Evolutionary conservation across 805 yeast genomes (phyloP), one percentile per base, ranked within the genome.

Genomic region (Tetrapisispora namnaoensis): DNA sequence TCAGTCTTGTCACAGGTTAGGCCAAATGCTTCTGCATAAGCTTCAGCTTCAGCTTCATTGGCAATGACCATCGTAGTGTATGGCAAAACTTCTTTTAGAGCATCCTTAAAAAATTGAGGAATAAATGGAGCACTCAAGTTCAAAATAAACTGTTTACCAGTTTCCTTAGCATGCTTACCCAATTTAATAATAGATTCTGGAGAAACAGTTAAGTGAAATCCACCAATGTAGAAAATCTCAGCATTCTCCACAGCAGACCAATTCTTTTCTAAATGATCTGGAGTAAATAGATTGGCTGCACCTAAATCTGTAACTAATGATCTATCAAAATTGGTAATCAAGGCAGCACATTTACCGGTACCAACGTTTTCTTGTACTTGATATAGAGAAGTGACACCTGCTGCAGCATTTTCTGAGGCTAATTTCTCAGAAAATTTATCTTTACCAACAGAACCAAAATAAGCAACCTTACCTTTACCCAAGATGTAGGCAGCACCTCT

Each of bases 341-440:
- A 76, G 55, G 96, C 98, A 49, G 97, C 99, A 76, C 99, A 93
- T 69, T 91, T 91, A 65, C 99, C 99, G 51, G 99, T 93, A 59
- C 89, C 86, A 56, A 76, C 67, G 50, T 76, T 79, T 39, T 76
- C 77, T 67, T 84, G 89, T 60, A 86, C 80, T 77, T 83, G 85
- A 76, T 93, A 93, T 56, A 80, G 76, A 49, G 96, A 83, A 65
- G 78, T 74, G 58, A 93, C 87, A 61, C 99, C 99, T 60, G 95
- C 96, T 52, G 79, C 72, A 48, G 77, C 73, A 72, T 93, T 93
- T 69, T 96, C 98, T 62, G 79, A 81, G 47, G 74, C 70, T 68
- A 93, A 78, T 68, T 82, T 79, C 53, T 83, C 88, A 51, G 93
- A 81, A 70, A 83, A 91, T 59, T 82, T 77, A 70, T 93, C 99